Evolutionary conservation across 768 basidiomycete genomes (phyloP).

Genomic region (Lyophyllum atratum): DNA sequence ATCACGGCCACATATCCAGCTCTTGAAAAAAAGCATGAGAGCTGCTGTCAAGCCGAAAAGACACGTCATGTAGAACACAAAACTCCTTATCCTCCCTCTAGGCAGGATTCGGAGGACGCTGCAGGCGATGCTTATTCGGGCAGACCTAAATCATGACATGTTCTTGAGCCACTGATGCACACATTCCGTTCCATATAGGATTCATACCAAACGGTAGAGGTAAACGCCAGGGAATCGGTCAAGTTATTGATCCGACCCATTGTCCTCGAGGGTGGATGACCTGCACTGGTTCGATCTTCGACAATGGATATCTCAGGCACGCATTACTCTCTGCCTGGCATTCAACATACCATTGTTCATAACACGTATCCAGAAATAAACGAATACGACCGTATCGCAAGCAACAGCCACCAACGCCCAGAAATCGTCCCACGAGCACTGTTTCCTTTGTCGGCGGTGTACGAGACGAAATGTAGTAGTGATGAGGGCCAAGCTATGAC

Average conservation of each 20-base stretch:
- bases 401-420: conserved; percentile 13
- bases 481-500: conserved; percentile 7
- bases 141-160: conserved; percentile 14
- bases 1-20: conserved; percentile 11
- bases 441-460: conserved; percentile 8
- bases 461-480: conserved; percentile 10
- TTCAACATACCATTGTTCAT: conserved; percentile 3
- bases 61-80: conserved; percentile 2
- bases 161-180: not conserved
- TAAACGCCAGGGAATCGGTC: conserved; percentile 11
- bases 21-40: conserved; percentile 12
- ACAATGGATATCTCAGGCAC: not conserved
- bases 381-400: conserved; percentile 13
- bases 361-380: conserved; percentile 4
- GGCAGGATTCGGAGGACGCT: conserved; percentile 19
- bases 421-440: conserved; percentile 16
- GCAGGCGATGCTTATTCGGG: conserved; percentile 22
- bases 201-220: conserved; percentile 19
- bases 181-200: not conserved
- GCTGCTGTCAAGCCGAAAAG: conserved; percentile 9
- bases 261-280: not conserved
- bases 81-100: conserved; percentile 2
- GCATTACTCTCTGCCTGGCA: not conserved
- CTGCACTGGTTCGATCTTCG: not conserved
- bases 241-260: not conserved